These are phyloP conservation scores for Basipetospora chlamydospora DNA, from an alignment of 2,329 filamentous ascomycete genomes.

Conservation along the genomic window DNA sequence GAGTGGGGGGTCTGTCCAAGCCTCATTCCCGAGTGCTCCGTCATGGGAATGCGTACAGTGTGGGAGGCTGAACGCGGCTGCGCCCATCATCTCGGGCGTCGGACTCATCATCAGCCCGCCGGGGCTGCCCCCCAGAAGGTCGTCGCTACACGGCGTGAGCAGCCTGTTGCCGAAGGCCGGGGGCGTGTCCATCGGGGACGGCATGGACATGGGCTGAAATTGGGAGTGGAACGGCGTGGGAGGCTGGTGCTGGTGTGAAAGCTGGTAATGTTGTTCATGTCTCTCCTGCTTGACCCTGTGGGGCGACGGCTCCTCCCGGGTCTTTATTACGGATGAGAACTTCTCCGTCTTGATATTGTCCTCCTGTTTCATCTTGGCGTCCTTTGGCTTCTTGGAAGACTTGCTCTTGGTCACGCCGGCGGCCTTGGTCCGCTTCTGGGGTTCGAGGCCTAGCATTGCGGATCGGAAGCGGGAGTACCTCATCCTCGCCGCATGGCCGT, in stretches of 20 bases:
- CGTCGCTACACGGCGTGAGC: slow-evolving; percentile 41
- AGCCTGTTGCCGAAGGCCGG: slow-evolving; percentile 19
- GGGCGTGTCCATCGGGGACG: slow-evolving; percentile 14
- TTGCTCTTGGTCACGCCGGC: slow-evolving; percentile 21
- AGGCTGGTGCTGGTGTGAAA: slow-evolving; percentile 13
- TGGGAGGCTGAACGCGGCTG: slow-evolving; percentile 15
- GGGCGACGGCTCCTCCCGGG: background rate
- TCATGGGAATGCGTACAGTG: slow-evolving; percentile 4
- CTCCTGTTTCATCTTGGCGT: slow-evolving; percentile 17
- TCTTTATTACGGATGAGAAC: slow-evolving; percentile 12
- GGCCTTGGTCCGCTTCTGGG: slow-evolving; percentile 30
- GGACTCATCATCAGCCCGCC: slow-evolving; percentile 17
- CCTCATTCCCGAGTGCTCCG: slow-evolving; percentile 8
- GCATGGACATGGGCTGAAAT: slow-evolving; percentile 23
- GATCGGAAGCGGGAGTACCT: slow-evolving; percentile 38
- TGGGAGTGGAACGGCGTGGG: slow-evolving; percentile 15
- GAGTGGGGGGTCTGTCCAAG: slow-evolving; percentile 18
- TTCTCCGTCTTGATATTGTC: slow-evolving; percentile 25
- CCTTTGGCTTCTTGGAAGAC: slow-evolving; percentile 31
- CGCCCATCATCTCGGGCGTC: slow-evolving; percentile 17
- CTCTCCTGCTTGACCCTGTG: slow-evolving; percentile 23
- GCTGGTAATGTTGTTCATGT: too few species aligned
- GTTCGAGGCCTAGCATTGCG: slow-evolving; percentile 31
- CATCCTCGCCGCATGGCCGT: slow-evolving; percentile 48
- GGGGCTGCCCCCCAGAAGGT: slow-evolving; percentile 12